Base-by-base conservation (phyloP, 495 filamentous ascomycete genomes). In the Neurospora hispaniola region DNA sequence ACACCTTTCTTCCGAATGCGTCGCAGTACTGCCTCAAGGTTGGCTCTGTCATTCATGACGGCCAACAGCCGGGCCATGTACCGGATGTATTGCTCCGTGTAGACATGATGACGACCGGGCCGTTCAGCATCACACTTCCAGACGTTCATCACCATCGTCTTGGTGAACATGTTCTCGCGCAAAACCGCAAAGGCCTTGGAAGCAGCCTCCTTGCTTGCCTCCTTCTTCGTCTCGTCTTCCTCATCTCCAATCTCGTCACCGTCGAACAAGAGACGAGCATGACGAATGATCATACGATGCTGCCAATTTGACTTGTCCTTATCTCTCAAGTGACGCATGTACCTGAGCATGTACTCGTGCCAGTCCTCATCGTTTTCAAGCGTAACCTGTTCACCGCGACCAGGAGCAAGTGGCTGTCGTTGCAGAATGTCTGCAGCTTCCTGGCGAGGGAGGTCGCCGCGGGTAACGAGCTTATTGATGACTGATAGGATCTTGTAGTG, bases 261-360 rank as follows among this genome's bases (percentile, higher is more conserved):
- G 39, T 86, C 81, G 76, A 92, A 97, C 38, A 95, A 83, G 69
- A 97, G 88, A 75, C 90, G 89, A 11, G 94, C 94, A 75, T 86
- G 89, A 42, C 94, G 90, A 69, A 89, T 88, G 74, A 92, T 91
- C 84, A 99, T 93, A 3, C 96, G 91, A 77, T 99, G 96, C 79
- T 99, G 96, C 96, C 96, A 99, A 77, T 97, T 94, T 4, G 92
- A 90, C 82, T 97, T 97, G 78, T 99, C 96, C 31, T 93, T 93
- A 69, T 88, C 89, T 73, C 93, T 91, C 70, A 98, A 86, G 69
- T 88, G 87, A 70, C 88, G 90, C 69, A 98, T 82, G 4, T 90
- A 88, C 69, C 89, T 85, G 11, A 96, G 86, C 35, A 95, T 86
- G 75, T 92, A 96, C 12, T 84, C 77, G 69, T 92, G 89, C 92